Evolutionary conservation across 2,329 filamentous ascomycete species (phyloP).

Genomic region (Fusarium sp.): DNA sequence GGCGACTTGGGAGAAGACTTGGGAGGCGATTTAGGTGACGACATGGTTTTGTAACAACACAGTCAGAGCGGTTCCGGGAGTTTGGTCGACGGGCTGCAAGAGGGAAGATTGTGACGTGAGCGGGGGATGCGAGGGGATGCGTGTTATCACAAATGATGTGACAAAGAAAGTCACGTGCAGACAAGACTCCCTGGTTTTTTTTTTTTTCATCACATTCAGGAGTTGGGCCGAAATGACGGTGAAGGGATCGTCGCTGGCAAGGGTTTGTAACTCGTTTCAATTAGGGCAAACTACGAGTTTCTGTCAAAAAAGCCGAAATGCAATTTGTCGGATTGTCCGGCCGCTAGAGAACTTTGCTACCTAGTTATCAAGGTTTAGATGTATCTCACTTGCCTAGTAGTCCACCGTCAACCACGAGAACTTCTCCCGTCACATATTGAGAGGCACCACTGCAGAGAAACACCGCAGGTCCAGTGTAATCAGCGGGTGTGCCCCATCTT

Average conservation of each 20-base stretch:
- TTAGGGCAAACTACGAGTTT: background rate
- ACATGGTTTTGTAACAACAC: background rate
- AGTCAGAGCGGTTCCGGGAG: background rate
- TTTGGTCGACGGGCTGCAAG: background rate
- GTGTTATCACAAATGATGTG: background rate
- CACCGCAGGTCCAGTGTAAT: background rate
- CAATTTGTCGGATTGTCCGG: background rate
- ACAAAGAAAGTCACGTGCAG: background rate
- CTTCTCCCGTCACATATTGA: background rate
- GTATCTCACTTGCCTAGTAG: background rate
- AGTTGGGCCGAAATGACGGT: background rate
- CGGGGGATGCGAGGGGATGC: background rate
- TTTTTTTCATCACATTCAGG: background rate
- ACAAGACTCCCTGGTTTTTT: background rate
- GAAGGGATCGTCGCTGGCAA: background rate
- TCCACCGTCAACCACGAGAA: background rate
- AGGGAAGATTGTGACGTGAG: background rate
- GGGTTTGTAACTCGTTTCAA: background rate
- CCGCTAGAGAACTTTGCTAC: background rate
- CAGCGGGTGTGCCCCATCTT: background rate
- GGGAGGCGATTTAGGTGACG: background rate
- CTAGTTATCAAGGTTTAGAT: background rate
- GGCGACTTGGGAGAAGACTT: background rate
- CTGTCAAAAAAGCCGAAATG: background rate
- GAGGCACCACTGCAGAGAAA: background rate